A percentile compares a stretch with the other conserved stretches of the same genome.
Conservation (phyloP, 768 basidiomycete species). For the Daedalea quercina region DNA sequence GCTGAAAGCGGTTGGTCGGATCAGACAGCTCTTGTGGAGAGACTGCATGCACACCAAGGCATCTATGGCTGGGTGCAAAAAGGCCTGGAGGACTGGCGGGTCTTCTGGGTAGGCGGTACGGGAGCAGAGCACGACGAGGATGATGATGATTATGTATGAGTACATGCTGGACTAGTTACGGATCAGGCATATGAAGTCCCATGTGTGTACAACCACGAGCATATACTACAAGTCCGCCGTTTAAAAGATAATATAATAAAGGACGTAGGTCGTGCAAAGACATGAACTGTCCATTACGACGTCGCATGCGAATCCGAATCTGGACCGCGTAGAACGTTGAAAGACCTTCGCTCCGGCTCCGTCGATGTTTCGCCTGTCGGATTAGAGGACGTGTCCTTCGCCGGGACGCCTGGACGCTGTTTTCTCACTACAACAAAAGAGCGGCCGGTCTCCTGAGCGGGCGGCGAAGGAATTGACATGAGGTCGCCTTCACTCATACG, state of each 20-base stretch:
- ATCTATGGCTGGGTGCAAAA: conserved; percentile 77
- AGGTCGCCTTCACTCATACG: conserved; percentile 52
- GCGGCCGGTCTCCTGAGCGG: conserved; percentile 17
- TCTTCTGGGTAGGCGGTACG: conserved; percentile 76
- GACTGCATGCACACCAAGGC: conserved; percentile 50
- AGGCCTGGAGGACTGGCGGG: conserved; percentile 67
- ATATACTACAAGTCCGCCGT: neutral
- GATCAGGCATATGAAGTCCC: neutral
- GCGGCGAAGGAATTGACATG: conserved; percentile 13
- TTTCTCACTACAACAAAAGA: conserved; percentile 30
- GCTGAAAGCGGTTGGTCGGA: conserved; percentile 47
- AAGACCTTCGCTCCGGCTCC: conserved; percentile 16
- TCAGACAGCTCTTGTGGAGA: conserved; percentile 38
- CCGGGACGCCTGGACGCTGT: conserved; percentile 13
- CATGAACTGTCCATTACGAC: neutral
- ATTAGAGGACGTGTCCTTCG: conserved; percentile 5
- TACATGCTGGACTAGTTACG: conserved; percentile 4
- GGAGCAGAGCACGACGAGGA: conserved; percentile 25
- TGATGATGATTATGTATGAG: conserved; percentile 22
- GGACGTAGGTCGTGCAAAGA: neutral
- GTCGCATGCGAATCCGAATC: conserved; percentile 15
- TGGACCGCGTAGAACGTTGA: conserved; percentile 22
- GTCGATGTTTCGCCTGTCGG: conserved; percentile 4
- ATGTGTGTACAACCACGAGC: neutral
- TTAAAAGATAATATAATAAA: conserved; percentile 2